Evolutionary conservation across 2,329 filamentous ascomycete genomes (phyloP).

Genomic region (Xylariales sp.): DNA sequence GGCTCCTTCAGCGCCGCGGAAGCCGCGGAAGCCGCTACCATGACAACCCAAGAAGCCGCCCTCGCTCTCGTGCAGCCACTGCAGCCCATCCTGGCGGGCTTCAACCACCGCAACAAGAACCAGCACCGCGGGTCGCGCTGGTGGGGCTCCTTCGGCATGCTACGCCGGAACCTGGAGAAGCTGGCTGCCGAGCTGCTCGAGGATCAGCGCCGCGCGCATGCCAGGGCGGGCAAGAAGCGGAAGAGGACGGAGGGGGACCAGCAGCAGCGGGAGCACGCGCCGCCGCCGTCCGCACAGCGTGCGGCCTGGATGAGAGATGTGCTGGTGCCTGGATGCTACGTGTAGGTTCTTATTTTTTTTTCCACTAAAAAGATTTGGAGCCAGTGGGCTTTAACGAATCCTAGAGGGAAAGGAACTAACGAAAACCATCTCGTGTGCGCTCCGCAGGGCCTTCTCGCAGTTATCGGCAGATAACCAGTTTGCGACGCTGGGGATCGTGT

Average conservation of each 20-base stretch:
- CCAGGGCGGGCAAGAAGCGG: conserved; percentile 32
- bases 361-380: too few relatives aligned
- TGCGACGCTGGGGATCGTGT: conserved; percentile 64
- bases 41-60: conserved; percentile 5
- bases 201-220: conserved; percentile 13
- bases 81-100: conserved; percentile 59
- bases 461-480: conserved; percentile 70
- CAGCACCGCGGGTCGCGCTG: conserved; percentile 79
- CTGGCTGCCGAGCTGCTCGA: conserved; percentile 39
- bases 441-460: conserved; percentile 59
- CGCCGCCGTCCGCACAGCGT: conserved; percentile 14
- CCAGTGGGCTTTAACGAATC: too few relatives aligned
- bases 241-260: too few relatives aligned
- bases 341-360: too few relatives aligned
- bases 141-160: conserved; percentile 69
- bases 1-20: neutral
- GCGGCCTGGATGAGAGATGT: conserved; percentile 34
- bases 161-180: conserved; percentile 61
- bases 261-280: conserved; percentile 27
- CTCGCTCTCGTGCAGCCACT: conserved; percentile 31
- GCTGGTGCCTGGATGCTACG: conserved; percentile 36
- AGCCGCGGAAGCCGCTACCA: neutral
- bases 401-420: too few relatives aligned
- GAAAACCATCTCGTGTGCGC: too few relatives aligned
- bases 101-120: conserved; percentile 84